Evolutionary conservation across 1,284 basidiomycete species (phyloP).

Genomic region (Trichosporon sp.): DNA sequence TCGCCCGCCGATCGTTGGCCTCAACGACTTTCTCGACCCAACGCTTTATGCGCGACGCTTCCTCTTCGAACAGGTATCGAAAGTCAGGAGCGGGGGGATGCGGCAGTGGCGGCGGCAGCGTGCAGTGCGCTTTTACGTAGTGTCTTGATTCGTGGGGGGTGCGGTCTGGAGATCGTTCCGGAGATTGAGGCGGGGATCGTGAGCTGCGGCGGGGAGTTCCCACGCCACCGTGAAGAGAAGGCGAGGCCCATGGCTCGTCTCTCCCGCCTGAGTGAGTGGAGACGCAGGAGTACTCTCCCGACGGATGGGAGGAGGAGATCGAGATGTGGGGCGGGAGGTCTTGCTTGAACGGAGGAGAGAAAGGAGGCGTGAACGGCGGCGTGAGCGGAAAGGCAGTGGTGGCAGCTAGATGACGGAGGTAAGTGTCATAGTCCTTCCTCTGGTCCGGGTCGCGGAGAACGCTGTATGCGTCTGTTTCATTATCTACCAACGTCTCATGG

Average conservation of each 20-base stretch:
- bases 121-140: neutral
- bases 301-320: neutral
- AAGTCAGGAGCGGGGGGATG: neutral
- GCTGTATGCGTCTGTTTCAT: neutral
- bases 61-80: neutral
- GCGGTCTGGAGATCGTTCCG: neutral
- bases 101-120: neutral
- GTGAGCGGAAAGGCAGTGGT: neutral
- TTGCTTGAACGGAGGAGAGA: no score
- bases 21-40: constrained; percentile 5
- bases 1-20: neutral
- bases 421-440: constrained; percentile 6
- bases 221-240: neutral
- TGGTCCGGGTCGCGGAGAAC: neutral
- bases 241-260: neutral
- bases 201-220: neutral
- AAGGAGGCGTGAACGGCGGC: neutral
- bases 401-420: neutral
- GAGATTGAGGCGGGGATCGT: neutral
- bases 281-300: neutral
- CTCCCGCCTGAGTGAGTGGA: neutral
- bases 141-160: neutral
- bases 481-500: no score
- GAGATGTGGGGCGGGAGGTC: no score
- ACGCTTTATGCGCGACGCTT: neutral